Base-by-base conservation (phyloP, 441 rosid species). In the Aquilaria agallochum region DNA sequence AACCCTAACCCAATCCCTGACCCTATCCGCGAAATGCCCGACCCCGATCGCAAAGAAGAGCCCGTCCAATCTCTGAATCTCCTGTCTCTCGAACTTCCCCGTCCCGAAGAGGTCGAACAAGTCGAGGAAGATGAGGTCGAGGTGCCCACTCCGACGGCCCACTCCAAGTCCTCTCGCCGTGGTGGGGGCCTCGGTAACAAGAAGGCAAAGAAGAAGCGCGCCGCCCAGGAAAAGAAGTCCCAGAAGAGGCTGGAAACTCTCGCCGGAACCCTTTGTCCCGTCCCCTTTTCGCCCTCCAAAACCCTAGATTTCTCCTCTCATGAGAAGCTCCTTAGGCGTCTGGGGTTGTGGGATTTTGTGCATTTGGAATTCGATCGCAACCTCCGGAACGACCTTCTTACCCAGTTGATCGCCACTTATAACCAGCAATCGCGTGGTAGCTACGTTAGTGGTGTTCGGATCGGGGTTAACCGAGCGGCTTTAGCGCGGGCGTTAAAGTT, bases 331-430 rank as follows among this genome's bases (percentile, higher is more conserved):
- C 67, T 95, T 56, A 83, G 65, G 73, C 74, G 83, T 31, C 58
- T 95, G 4, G 96, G 97, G 7, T 61, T 95, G 31, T 95, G 97
- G 97, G 94, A 91, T 6, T 91, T 95, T 55, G 82, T 83, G 5
- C 90, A 83, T 49, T 53, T 91, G 72, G 85, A 83, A 53, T 83
- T 91, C 36, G 91, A 88, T 12, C 44, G 68, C 4, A 60, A 53
- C 45, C 50, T 91, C 8, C 92, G 90, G 14, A 11, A 42, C 7
- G 86, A 83, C 71, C 79, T 95, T 11, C 54, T 95, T 49, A 78
- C 80, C 13, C 78, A 83, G 53, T 74, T 95, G 72, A 71, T 95
- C 9, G 94, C 96, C 1, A 78, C 50, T 54, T 91, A 72, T 53
- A 64, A 12, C 50, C 65, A 73, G 9, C 8, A 11, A 9, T 1